Evolutionary conservation across 2,329 filamentous ascomycete species (phyloP), one percentile per base, ranked within the genome.

Genomic region (Arthrinium phaeospermum): DNA sequence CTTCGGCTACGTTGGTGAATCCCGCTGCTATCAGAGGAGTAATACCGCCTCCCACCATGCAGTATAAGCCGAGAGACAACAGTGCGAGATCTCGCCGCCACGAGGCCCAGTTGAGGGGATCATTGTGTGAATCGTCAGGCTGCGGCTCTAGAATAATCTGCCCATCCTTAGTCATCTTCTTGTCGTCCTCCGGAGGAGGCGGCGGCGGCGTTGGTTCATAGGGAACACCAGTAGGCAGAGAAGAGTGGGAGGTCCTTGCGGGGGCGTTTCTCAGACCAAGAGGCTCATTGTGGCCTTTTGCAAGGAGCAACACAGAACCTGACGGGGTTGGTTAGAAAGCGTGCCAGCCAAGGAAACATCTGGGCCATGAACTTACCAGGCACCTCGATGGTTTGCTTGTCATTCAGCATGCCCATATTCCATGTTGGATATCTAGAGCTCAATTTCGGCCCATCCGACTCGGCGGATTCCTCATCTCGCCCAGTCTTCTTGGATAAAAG

Each of bases 1-100:
- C 79, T 0, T 86, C 75, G 1, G 95, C 92, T 16, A 98, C 93
- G 61, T 97, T 86, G 45, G 91, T 91, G 84, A 98, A 98, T 16
- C 95, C 96, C 13, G 96, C 96, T 0, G 96, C 95, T 24, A 98
- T 87, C 44, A 98, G 86, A 0, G 96, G 93, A 0, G 95, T 98
- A 86, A 97, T 97, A 61, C 96, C 96, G 53, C 96, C 96, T 71
- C 96, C 96, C 24, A 98, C 83, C 91, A 98, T 93, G 82, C 95
- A 98, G 82, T 97, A 98, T 78, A 98, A 92, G 0, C 96, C 96
- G 4, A 98, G 86, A 0, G 93, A 96, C 0, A 97, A 77, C 74
- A 98, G 83, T 0, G 96, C 94, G 34, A 87, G 82, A 81, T 98
- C 94, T 81, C 96, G 88, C 53, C 94, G 90, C 91, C 94, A 94